Evolutionary conservation across 768 basidiomycete genomes (phyloP).

Genomic region (Boletellus ananas): DNA sequence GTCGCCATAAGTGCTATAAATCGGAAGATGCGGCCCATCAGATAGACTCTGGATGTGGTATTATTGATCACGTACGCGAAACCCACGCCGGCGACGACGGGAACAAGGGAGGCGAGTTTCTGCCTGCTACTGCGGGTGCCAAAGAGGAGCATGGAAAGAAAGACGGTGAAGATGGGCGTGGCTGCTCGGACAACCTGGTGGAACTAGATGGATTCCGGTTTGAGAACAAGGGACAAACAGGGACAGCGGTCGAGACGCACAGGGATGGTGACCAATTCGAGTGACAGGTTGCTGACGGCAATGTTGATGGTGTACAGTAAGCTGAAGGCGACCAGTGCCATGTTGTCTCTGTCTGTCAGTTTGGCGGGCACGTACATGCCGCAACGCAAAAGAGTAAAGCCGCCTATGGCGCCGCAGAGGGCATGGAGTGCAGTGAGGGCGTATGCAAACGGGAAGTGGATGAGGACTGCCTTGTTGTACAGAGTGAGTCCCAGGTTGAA

Average conservation of each 20-base stretch:
- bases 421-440: constrained; percentile 92
- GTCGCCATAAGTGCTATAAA: constrained; percentile 82
- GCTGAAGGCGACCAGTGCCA: constrained; percentile 77
- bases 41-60: neutral
- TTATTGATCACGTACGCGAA: constrained; percentile 57
- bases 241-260: constrained; percentile 42
- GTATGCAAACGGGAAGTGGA: constrained; percentile 94
- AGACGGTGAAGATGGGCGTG: constrained; percentile 88
- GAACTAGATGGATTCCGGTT: constrained; percentile 51
- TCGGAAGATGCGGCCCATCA: neutral
- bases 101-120: constrained; percentile 72
- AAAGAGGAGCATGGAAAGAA: constrained; percentile 69
- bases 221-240: neutral
- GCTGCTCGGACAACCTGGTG: constrained; percentile 95
- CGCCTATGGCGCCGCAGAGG: constrained; percentile 79
- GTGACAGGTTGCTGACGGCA: constrained; percentile 87
- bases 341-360: constrained; percentile 47
- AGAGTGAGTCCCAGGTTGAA: constrained; percentile 92
- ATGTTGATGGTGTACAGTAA: constrained; percentile 92
- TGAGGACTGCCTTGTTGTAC: constrained; percentile 92
- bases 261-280: constrained; percentile 85
- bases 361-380: constrained; percentile 58
- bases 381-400: constrained; percentile 56
- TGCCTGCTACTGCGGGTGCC: constrained; percentile 52
- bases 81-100: constrained; percentile 86